phyloP scores from a whole-genome alignment of 2,329 filamentous ascomycete species.

The Corinectria fuckeliana region DNA sequence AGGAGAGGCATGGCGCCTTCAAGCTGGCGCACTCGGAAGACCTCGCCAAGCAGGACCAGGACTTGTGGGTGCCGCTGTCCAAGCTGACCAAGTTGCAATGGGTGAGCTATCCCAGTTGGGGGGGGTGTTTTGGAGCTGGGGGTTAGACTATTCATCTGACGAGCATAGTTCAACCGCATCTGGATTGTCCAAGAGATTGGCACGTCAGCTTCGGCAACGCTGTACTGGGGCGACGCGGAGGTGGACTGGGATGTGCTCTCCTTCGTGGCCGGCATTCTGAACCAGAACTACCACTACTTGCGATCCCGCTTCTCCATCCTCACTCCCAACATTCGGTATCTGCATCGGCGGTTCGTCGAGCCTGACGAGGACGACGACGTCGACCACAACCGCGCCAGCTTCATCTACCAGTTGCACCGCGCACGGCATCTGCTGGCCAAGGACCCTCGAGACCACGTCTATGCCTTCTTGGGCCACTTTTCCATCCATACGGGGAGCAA shows the following conservation, averaged over 20 bases:
- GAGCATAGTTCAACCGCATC: conserved; percentile 42
- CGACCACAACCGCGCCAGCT: conserved; percentile 42
- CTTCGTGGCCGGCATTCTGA: conserved; percentile 40
- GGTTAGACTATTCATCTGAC: conserved; percentile 3
- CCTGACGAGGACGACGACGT: conserved; percentile 34
- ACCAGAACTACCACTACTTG: conserved; percentile 43
- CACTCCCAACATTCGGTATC: conserved; percentile 44
- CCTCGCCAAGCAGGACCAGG: conserved; percentile 36
- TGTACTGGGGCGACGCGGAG: conserved; percentile 44
- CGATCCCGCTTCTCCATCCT: conserved; percentile 39
- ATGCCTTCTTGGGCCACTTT: conserved; percentile 46
- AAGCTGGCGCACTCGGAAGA: conserved; percentile 40
- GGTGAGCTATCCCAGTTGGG: conserved; percentile 34
- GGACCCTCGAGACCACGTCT: conserved; percentile 45
- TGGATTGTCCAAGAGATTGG: conserved; percentile 49
- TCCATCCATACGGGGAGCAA: conserved; percentile 36
- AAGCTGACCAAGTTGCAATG: conserved; percentile 42
- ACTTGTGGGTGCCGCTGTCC: conserved; percentile 42
- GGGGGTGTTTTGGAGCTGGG: neutral
- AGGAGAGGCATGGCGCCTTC: conserved; percentile 39
- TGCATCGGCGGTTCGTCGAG: conserved; percentile 44
- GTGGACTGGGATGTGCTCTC: conserved; percentile 44
- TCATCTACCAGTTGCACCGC: conserved; percentile 46
- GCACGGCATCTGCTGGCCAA: conserved; percentile 42
- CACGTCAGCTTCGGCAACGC: conserved; percentile 41